phyloP scores from a whole-genome alignment of 345 rosid genomes.

The Rhodamnia argentea region DNA sequence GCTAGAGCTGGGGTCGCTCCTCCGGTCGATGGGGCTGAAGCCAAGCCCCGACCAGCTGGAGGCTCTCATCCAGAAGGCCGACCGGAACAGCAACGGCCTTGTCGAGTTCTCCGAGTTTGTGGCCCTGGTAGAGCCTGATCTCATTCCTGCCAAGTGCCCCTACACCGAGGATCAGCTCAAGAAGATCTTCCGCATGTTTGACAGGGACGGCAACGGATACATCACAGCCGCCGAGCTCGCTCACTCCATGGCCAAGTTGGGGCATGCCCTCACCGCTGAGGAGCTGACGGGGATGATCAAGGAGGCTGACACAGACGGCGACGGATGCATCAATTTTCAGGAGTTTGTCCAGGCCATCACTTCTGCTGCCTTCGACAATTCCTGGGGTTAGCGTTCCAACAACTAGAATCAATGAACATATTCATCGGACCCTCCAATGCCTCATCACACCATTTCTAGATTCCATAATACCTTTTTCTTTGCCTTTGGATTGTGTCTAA shows the following conservation, averaged over 20 bases:
- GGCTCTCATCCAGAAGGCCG: conserved; percentile 54
- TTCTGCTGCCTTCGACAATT: conserved; percentile 79
- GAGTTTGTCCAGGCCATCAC: conserved; percentile 74
- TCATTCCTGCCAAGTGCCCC: conserved; percentile 46
- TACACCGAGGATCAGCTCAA: conserved; percentile 62
- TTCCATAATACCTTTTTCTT: background rate
- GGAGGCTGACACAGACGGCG: conserved; percentile 85
- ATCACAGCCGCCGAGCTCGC: conserved; percentile 77
- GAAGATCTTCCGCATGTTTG: conserved; percentile 56
- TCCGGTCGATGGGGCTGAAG: conserved; percentile 61
- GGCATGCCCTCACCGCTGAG: conserved; percentile 65
- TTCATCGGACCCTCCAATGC: background rate
- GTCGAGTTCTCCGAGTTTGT: conserved; percentile 78
- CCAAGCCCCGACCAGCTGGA: conserved; percentile 71
- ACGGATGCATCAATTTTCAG: conserved; percentile 69
- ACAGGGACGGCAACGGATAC: conserved; percentile 63
- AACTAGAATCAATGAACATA: background rate
- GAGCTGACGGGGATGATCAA: conserved; percentile 83
- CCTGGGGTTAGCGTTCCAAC: conserved; percentile 37
- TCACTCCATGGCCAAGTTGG: conserved; percentile 75
- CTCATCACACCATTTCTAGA: background rate
- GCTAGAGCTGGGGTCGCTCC: conserved; percentile 71
- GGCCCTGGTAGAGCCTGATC: conserved; percentile 70
- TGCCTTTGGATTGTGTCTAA: background rate
- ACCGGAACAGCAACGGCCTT: conserved; percentile 60